Base-by-base conservation (phyloP, 139 green algal species). In the Spirogloea muscicola region DNA sequence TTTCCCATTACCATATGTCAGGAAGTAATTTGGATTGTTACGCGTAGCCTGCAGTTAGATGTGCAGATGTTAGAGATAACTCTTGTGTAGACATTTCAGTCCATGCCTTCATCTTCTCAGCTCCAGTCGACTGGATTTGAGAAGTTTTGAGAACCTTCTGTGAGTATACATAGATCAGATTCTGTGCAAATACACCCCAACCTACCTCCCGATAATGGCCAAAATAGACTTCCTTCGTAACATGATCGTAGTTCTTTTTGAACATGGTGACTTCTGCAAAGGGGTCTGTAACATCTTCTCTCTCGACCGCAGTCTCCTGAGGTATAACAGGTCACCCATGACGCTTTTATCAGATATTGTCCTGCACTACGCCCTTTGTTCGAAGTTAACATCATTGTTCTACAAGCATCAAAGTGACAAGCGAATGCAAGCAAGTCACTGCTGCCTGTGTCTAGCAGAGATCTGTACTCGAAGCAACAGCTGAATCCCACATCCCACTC, bases 1-100 rank as follows among this genome's bases (percentile, higher is more conserved):
- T 68, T 92, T 92, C 57, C 88, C 88, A 70, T 93, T 93, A 41
- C 79, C 86, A 67, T 93, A 92, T 0, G 89, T 91, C 9, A 89
- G 85, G 72, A 92, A 94, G 71, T 92, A 94, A 80, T 94, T 93
- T 70, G 88, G 88, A 74, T 94, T 94, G 61, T 84, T 88, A 0
- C 84, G 72, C 1, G 89, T 76, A 29, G 92, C 75, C 73, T 76
- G 44, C n/a, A n/a, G n/a, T n/a, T n/a, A n/a, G n/a, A n/a, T n/a
- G n/a, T n/a, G n/a, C n/a, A n/a, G n/a, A n/a, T n/a, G n/a, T n/a
- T n/a, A n/a, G n/a, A n/a, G n/a, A n/a, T n/a, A n/a, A n/a, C n/a
- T n/a, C n/a, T n/a, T n/a, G n/a, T n/a, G n/a, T n/a, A n/a, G n/a
- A n/a, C n/a, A n/a, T n/a, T n/a, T n/a, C n/a, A n/a, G n/a, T n/a